A percentile compares a stretch with the other conserved stretches of the same genome.
phyloP scores from a whole-genome alignment of 179 eudicot species.

The Pouteria campechiana region DNA sequence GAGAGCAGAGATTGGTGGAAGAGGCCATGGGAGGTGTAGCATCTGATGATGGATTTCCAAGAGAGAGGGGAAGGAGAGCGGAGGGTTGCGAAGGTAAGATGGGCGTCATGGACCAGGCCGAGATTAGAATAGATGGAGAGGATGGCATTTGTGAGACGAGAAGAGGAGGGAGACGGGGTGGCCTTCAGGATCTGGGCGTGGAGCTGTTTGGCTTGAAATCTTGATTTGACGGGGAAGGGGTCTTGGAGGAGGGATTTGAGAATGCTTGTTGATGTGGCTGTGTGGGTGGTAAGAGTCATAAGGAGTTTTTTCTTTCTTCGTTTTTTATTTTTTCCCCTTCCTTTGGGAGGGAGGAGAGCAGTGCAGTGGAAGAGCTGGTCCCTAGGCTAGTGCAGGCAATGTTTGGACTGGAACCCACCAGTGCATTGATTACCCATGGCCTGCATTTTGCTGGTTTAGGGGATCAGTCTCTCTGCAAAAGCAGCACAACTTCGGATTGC shows the following conservation, averaged over 20 bases:
- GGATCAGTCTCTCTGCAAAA: too few species aligned
- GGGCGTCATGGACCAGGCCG: constrained; percentile 33
- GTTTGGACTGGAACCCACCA: too few species aligned
- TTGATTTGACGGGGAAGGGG: constrained; percentile 33
- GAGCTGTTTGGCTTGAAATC: constrained; percentile 52
- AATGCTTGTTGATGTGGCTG: too few species aligned
- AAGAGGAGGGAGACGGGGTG: constrained; percentile 5
- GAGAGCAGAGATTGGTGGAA: constrained; percentile 29
- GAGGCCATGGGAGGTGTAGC: constrained; percentile 36
- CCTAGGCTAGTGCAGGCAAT: too few species aligned
- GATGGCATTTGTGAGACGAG: constrained; percentile 11
- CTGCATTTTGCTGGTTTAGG: too few species aligned
- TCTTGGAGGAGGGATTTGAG: constrained; percentile 23
- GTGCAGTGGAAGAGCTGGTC: too few species aligned
- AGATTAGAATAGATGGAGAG: constrained; percentile 45
- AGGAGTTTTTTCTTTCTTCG: too few species aligned
- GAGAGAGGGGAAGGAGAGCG: constrained; percentile 30
- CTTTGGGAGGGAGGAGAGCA: too few species aligned
- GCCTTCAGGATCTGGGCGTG: constrained; percentile 71
- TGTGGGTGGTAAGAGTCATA: too few species aligned
- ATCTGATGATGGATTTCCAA: constrained; percentile 54
- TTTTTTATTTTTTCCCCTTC: too few species aligned
- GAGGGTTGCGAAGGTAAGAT: constrained; percentile 28
- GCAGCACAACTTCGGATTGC: too few species aligned
- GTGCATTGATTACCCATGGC: too few species aligned